phyloP scores from a whole-genome alignment of 371 early-diverging fungal species.

The Fennellomyces sp. region DNA sequence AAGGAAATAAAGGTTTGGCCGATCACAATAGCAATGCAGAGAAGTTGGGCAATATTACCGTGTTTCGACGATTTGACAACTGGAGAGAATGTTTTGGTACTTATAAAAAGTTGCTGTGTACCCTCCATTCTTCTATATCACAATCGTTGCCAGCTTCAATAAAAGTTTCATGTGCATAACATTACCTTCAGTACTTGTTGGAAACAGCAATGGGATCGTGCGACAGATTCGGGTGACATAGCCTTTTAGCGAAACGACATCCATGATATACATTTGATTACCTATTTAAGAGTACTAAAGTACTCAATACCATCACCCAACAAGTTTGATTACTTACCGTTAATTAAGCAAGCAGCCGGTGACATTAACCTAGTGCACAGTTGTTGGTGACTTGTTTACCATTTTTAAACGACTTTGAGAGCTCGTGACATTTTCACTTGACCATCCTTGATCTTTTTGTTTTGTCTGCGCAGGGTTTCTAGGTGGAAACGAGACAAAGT shows the following conservation, averaged over 20 bases:
- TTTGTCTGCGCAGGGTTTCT: too few relatives aligned
- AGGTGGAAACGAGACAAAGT: too few relatives aligned
- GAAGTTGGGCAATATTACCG: too few relatives aligned
- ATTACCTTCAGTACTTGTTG: neutral
- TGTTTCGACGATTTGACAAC: too few relatives aligned
- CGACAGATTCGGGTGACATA: neutral
- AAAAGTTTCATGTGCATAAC: too few relatives aligned
- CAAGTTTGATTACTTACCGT: neutral
- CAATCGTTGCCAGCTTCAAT: too few relatives aligned
- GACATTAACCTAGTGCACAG: neutral
- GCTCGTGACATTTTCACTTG: slow-evolving; percentile 7
- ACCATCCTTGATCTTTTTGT: slow-evolving; percentile 3
- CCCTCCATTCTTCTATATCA: too few relatives aligned
- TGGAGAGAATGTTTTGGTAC: too few relatives aligned
- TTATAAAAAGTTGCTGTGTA: too few relatives aligned
- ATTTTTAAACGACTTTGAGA: slow-evolving; percentile 15
- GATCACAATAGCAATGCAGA: too few relatives aligned
- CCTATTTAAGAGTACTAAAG: neutral
- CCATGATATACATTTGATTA: neutral
- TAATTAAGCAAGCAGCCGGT: slow-evolving; percentile 9
- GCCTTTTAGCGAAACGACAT: neutral
- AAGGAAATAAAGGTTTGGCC: too few relatives aligned
- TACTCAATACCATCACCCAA: neutral
- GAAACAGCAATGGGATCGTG: neutral
- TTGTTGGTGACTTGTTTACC: neutral